These are phyloP conservation scores for Strigomonas culicis DNA, from an alignment of 208 protist species.

Conservation along the genomic window DNA sequence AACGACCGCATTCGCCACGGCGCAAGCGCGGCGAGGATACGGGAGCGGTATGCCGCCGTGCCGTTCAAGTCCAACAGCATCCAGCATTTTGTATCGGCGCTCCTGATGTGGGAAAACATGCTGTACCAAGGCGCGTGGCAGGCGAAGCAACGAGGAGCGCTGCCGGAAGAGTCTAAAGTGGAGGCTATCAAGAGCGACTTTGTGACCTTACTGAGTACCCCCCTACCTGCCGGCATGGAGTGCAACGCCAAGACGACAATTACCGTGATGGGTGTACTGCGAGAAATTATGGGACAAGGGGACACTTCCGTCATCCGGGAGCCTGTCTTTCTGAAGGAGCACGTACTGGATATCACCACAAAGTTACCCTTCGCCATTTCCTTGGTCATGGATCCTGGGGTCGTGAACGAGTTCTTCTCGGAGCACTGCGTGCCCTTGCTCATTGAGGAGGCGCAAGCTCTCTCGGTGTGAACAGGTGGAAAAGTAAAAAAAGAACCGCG, in stretches of 20 bases:
- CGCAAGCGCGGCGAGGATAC: neutral
- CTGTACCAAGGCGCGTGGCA: slow-evolving; percentile 48
- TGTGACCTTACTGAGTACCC: slow-evolving; percentile 20
- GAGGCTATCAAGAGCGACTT: slow-evolving; percentile 33
- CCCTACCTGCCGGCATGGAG: neutral
- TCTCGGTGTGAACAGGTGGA: too few relatives aligned
- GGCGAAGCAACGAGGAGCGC: slow-evolving; percentile 5
- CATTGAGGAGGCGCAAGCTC: slow-evolving; percentile 15
- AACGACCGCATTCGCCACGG: slow-evolving; percentile 2
- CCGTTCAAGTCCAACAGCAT: slow-evolving; percentile 48
- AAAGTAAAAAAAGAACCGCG: too few relatives aligned
- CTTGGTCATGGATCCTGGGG: slow-evolving; percentile 67
- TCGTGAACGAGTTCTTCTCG: slow-evolving; percentile 77
- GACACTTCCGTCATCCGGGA: neutral
- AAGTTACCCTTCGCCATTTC: slow-evolving; percentile 85
- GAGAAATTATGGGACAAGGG: slow-evolving; percentile 17
- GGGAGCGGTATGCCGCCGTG: slow-evolving; percentile 12
- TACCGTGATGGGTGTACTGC: slow-evolving; percentile 19
- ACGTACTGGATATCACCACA: slow-evolving; percentile 79
- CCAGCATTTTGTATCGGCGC: slow-evolving; percentile 54
- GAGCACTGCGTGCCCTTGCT: slow-evolving; percentile 58
- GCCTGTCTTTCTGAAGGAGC: slow-evolving; percentile 25
- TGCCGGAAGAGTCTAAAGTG: neutral
- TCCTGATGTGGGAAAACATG: slow-evolving; percentile 71
- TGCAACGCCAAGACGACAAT: neutral